These are phyloP conservation scores for Boletellus ananas DNA, from an alignment of 768 basidiomycete species.

Conservation along the genomic window DNA sequence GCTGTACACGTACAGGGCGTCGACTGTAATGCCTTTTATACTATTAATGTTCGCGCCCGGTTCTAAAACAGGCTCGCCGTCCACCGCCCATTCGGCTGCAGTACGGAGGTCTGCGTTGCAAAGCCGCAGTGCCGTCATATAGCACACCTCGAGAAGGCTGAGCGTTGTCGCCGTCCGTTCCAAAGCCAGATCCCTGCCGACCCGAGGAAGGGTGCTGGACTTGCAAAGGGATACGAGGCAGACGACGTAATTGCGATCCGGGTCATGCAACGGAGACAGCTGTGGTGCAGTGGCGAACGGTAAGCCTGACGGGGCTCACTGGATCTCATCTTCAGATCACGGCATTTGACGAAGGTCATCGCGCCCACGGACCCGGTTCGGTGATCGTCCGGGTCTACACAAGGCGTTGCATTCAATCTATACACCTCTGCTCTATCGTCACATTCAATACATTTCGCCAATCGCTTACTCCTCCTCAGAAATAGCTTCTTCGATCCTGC, in stretches of 20 bases:
- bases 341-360: neutral
- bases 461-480: constrained; percentile 24
- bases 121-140: constrained; percentile 32
- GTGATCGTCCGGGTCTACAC: constrained; percentile 10
- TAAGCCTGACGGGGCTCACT: constrained; percentile 46
- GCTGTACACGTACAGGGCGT: constrained; percentile 40
- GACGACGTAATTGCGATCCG: no score
- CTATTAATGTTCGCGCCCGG: constrained; percentile 37
- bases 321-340: neutral
- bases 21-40: constrained; percentile 42
- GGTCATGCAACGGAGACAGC: constrained; percentile 16
- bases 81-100: constrained; percentile 38
- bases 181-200: no score
- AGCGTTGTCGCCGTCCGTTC: constrained; percentile 31
- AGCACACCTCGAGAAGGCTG: constrained; percentile 40
- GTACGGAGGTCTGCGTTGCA: constrained; percentile 32
- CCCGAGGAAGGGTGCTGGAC: no score
- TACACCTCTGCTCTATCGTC: neutral
- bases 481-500: constrained; percentile 24
- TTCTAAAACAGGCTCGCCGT: constrained; percentile 13
- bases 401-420: neutral
- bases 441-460: neutral
- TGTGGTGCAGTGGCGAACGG: no score
- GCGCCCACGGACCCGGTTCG: constrained; percentile 20
- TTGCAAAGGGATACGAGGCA: no score